Conservation (phyloP, 1,284 basidiomycete species). For the Naganishia cerealis region DNA sequence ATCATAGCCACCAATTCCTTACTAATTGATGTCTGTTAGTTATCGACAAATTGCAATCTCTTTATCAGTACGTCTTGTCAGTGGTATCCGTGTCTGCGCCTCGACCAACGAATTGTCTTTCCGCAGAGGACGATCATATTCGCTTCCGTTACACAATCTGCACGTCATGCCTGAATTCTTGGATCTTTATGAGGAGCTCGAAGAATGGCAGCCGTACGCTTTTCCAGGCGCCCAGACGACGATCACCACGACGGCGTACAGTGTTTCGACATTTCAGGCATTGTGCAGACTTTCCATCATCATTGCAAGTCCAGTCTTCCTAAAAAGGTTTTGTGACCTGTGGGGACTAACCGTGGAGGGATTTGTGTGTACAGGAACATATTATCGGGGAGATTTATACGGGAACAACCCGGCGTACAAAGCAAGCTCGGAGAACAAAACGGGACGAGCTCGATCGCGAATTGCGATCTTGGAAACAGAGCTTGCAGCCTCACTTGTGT, state of each 20-base stretch:
- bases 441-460: slow-evolving; percentile 34
- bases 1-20: neutral
- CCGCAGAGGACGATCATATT: slow-evolving; percentile 39
- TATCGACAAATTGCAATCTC: slow-evolving; percentile 47
- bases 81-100: neutral
- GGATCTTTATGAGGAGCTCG: slow-evolving; percentile 45
- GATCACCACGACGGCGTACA: slow-evolving; percentile 34
- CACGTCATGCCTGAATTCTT: slow-evolving; percentile 43
- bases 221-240: slow-evolving; percentile 40
- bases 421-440: slow-evolving; percentile 34
- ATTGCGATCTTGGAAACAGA: slow-evolving; percentile 36
- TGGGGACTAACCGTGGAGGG: neutral
- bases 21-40: slow-evolving; percentile 28
- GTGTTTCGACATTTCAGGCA: slow-evolving; percentile 44
- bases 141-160: slow-evolving; percentile 39
- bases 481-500: slow-evolving; percentile 33
- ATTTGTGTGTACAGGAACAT: slow-evolving; percentile 32
- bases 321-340: neutral
- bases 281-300: slow-evolving; percentile 43
- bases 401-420: slow-evolving; percentile 31
- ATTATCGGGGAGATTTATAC: slow-evolving; percentile 41
- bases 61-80: slow-evolving; percentile 39
- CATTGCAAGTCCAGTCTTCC: slow-evolving; percentile 37
- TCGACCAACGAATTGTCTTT: neutral
- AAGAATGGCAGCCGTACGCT: slow-evolving; percentile 45